Percentiles rank a stretch among this genome's conserved stretches.
Evolutionary conservation across 2,329 filamentous ascomycete species (phyloP).

Genomic region (Emergomyces orientalis): DNA sequence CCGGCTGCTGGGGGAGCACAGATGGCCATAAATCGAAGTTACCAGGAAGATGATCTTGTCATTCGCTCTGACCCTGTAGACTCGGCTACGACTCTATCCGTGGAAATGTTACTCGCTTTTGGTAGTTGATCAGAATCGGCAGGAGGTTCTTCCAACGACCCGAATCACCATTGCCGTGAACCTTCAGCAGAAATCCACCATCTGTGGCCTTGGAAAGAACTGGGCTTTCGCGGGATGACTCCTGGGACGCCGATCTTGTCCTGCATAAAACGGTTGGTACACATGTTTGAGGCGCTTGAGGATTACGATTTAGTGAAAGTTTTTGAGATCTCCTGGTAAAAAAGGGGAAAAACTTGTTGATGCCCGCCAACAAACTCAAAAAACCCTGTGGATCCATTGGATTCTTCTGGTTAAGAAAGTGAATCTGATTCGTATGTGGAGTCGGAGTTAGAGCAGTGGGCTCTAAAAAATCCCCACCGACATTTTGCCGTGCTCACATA

Average conservation of each 20-base stretch:
- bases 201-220: background rate
- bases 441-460: background rate
- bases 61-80: too few species aligned
- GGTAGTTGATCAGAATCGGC: too few species aligned
- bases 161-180: background rate
- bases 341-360: background rate
- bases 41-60: too few species aligned
- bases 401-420: background rate
- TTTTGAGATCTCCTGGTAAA: background rate
- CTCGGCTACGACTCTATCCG: too few species aligned
- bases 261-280: background rate
- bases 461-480: background rate
- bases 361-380: background rate
- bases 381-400: background rate
- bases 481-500: background rate
- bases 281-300: background rate
- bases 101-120: too few species aligned
- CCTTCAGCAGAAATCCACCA: background rate
- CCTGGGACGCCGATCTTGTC: background rate
- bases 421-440: background rate
- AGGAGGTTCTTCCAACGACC: too few species aligned
- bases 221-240: background rate
- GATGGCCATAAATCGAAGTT: too few species aligned
- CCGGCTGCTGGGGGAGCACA: too few species aligned
- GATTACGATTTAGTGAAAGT: background rate